Conservation (phyloP, 176 grass and related monocot genomes). For the Olyra latifolia region DNA sequence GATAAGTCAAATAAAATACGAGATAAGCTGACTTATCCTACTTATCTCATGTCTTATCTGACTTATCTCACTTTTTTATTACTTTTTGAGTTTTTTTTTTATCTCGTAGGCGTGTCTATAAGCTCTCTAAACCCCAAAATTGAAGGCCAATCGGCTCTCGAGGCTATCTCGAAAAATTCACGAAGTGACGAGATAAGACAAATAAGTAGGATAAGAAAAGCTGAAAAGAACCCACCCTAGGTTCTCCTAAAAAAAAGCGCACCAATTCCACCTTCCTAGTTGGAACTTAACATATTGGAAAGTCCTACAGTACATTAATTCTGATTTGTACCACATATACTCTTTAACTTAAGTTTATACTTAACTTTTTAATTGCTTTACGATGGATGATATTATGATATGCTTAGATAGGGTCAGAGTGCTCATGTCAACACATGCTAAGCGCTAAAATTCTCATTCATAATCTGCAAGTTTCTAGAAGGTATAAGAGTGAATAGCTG, state of each 20-base stretch:
- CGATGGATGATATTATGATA: not conserved
- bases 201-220: no score
- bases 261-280: not conserved
- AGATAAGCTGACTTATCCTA: no score
- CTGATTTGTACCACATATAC: conserved; percentile 18
- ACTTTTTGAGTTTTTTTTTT: no score
- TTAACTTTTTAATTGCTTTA: conserved; percentile 10
- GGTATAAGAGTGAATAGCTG: not conserved
- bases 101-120: no score
- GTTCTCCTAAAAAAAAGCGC: not conserved
- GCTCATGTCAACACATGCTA: not conserved
- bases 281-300: not conserved
- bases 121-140: no score
- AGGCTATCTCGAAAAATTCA: no score
- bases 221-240: no score
- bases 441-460: not conserved
- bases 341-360: not conserved
- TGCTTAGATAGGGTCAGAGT: not conserved
- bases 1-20: no score
- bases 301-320: not conserved
- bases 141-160: no score
- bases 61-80: no score
- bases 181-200: no score
- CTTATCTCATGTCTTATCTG: no score
- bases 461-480: not conserved